Evolutionary conservation across 768 basidiomycete genomes (phyloP), one percentile per base, ranked within the genome.

Genomic region (Agrocybe praecox): DNA sequence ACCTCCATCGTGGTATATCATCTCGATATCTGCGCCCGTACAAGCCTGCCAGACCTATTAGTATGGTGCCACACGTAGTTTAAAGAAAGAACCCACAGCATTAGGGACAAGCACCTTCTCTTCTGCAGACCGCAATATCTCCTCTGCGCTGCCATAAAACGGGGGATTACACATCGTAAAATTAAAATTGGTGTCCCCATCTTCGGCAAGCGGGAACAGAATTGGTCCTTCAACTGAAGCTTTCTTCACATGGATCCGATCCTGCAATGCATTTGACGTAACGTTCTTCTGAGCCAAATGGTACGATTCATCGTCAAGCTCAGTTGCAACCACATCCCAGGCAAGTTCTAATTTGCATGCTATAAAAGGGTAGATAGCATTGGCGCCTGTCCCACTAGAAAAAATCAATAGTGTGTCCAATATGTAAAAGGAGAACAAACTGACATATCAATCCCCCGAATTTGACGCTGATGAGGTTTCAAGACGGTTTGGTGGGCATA

Each of bases 151-250:
- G n/a, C 76, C 68, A 66, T 97, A 98, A 71, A 99, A 99, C 0
- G 96, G 96, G 0, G 96, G 96, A 69, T 98, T 99, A 73, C 96
- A 98, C 86, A 98, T 93, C 0, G 87, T 85, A 61, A 96, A 94
- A 55, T 89, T 84, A 64, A 87, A 85, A 3, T 55, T 59, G 36
- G 46, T 59, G 12, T 53, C 29, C 18, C 53, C 53, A 21, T 62
- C 43, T 7, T 68, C 61, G 15, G 18, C 43, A 3, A 82, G 64
- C 3, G 77, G 77, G 8, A 75, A 73, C 2, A 93, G 72, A 26
- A 92, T 80, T 0, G 73, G 69, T 2, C 74, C 77, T 0, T 67
- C 64, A 0, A 64, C 58, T 5, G 69, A 67, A 0, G 76, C 72
- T 49, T 74, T 69, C 9, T 80, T 53, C 3, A 94, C 60, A 0